Base-by-base conservation (phyloP, 2,329 filamentous ascomycete genomes). In the Coniella lustricola region DNA sequence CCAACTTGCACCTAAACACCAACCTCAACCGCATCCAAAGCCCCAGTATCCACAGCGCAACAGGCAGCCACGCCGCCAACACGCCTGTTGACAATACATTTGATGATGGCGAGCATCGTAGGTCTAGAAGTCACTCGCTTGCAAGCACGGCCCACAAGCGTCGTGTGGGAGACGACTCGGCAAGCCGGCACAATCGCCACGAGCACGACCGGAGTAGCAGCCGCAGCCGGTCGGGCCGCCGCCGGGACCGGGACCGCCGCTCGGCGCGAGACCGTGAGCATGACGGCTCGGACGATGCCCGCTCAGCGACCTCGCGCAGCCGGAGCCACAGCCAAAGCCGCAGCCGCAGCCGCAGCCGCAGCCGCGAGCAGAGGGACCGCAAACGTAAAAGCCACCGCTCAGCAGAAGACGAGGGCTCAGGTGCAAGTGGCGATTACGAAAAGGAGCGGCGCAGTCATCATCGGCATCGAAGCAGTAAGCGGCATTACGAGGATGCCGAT, bases 51-150 rank as follows among this genome's bases (percentile, higher is more conserved):
- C 18, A 36, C 18, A 21, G 31, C 18, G 21, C 47, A 44, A 44
- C 35, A 21, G 13, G 53, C 47, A 22, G 52, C 44, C 14, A 42
- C 48, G 48, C 41, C 13, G 25, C 25, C 25, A 29, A 5, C 10
- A 56, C 53, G 12, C 56, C 56, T 2, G 33, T 42, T 4, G 42
- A 51, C 4, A 29, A 29, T 10, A 29, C n/a, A n/a, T n/a, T 5
- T 29, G 55, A 56, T 37, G 46, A 53, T 33, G 36, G 60, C 64
- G 43, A 66, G 34, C 62, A 56, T 36, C 60, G 57, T 37, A 64
- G 63, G 46, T 73, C 75, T 31, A 66, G 70, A 60, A 76, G 74
- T 70, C 74, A 66, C 65, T 75, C 74, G 57, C 62, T 59, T 42
- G 65, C 63, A 54, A 60, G 66, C 44, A 35, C 39, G 13, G 51